Conservation (phyloP, 176 grass and related monocot genomes). For the Triticum turgidum region DNA sequence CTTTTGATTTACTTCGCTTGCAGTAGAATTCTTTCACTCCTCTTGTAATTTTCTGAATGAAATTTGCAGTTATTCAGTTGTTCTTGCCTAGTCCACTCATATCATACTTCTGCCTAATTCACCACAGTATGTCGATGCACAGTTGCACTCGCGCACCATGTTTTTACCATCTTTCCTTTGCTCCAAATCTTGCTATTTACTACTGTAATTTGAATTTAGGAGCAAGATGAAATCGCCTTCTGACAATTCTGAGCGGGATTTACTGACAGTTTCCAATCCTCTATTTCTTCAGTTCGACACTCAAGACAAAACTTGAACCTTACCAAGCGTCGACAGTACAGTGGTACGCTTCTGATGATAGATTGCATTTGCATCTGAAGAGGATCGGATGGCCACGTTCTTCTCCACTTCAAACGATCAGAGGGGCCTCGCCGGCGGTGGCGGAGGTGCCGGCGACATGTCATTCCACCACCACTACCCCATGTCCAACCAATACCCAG, state of each 20-base stretch:
- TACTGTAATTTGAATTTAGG: not conserved
- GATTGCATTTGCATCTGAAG: conserved; percentile 35
- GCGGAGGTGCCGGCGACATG: conserved; percentile 33
- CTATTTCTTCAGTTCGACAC: not conserved
- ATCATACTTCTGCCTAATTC: conserved; percentile 2
- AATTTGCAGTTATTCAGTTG: not conserved
- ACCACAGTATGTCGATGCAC: not conserved
- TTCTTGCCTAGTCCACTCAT: not conserved
- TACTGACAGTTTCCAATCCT: not conserved
- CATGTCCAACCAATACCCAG: conserved; percentile 45
- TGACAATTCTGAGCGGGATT: not conserved
- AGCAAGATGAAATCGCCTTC: conserved; percentile 10
- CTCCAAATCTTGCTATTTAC: not conserved
- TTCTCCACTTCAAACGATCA: conserved; percentile 60
- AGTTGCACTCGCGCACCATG: not conserved
- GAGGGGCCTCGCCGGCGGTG: conserved; percentile 39
- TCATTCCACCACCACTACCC: conserved; percentile 47
- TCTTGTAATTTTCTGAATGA: not conserved
- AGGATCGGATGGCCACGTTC: conserved; percentile 69
- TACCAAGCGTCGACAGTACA: conserved; percentile 1
- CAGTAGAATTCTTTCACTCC: conserved; percentile 9
- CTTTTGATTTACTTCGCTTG: not conserved
- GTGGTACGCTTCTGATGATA: conserved; percentile 20
- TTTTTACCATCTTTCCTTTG: not conserved
- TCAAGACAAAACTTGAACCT: not conserved